Percentiles rank a stretch among this genome's conserved stretches.
Evolutionary conservation across 78 protist genomes (phyloP).

Genomic region (Isochrysis galbana): DNA sequence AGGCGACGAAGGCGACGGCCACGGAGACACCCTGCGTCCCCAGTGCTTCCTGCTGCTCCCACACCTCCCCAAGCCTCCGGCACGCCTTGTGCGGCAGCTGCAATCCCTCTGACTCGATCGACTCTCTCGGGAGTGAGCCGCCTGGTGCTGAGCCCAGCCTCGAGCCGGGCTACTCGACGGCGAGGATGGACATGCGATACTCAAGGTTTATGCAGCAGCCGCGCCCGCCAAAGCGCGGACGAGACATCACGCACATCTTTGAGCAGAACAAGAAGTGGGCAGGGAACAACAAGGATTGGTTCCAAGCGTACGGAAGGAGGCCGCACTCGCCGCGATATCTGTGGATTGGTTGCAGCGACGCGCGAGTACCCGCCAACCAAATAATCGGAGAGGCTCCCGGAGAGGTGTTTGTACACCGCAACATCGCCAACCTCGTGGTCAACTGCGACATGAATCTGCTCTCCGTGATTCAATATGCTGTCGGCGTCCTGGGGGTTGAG

Average conservation of each 20-base stretch:
- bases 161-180: no score
- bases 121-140: no score
- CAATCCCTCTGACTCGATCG: no score
- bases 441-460: constrained; percentile 74
- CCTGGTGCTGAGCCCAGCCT: no score
- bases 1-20: no score
- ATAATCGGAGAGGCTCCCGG: constrained; percentile 73
- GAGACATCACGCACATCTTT: background rate
- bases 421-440: constrained; percentile 84
- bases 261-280: background rate
- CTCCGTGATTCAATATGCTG: constrained; percentile 84
- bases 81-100: no score
- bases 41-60: no score
- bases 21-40: no score
- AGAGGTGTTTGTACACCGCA: constrained; percentile 87
- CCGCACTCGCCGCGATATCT: constrained; percentile 75
- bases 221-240: no score
- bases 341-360: constrained; percentile 91
- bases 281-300: constrained; percentile 68
- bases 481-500: constrained; percentile 76
- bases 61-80: no score
- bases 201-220: no score
- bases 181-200: no score
- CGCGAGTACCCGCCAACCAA: constrained; percentile 84
- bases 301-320: constrained; percentile 19